Evolutionary conservation across 148 eudicot genomes (phyloP), one percentile per base, ranked within the genome.

Genomic region (Rheum nobile): DNA sequence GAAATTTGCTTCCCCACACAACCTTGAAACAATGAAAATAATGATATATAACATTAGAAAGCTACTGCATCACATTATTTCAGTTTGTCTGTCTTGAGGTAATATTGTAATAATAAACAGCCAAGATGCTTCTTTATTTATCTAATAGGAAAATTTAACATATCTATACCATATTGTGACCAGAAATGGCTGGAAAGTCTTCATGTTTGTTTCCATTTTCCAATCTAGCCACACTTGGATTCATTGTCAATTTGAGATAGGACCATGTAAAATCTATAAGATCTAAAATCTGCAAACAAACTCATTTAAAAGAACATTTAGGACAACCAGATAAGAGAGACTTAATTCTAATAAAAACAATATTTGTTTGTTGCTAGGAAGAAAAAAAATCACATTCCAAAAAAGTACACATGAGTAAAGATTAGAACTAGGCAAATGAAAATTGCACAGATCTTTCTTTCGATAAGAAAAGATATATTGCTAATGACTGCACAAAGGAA

Each of bases 231-330:
- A n/a, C n/a, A n/a, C 76, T 77, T 75, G 80, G 41, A 74, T 79
- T 82, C 44, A 68, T 68, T 46, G 76, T 75, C 80, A 82, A 72
- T 78, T 83, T 83, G 61, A 89, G 77, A 22, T 93, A 77, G 65
- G 93, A 87, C 98, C 98, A 94, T 67, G 84, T 47, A 75, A 88
- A 84, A 73, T 55, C 81, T 71, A 82, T 86, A 72, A 94, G 88
- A 83, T 94, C 93, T 77, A 94, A 83, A 74, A 89, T 92, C 98
- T 94, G 81, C 65, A 75, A 43, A 74, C 44, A 73, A 26, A 46
- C 35, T 50, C 57, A 73, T 38, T 42, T 71, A 71, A 76, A 71
- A 76, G 41, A 72, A 52, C 31, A 77, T 46, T n/a, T 13, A 43
- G 2, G 75, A 42, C 1, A 35, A 59, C 28, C 10, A 47, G 42